Evolutionary conservation across 345 rosid genomes (phyloP).

Genomic region (Gossypium anomalum): DNA sequence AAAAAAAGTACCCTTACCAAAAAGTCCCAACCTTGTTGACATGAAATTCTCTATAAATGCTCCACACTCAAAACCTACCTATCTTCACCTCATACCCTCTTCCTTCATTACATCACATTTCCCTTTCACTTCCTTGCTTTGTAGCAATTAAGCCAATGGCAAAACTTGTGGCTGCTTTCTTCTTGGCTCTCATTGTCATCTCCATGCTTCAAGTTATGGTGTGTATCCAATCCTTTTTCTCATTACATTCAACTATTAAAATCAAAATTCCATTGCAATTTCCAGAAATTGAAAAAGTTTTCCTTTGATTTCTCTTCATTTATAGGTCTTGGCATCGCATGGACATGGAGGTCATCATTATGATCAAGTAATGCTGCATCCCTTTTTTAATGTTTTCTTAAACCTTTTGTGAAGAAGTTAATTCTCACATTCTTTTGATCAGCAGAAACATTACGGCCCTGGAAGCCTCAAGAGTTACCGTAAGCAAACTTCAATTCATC

Average conservation of each 20-base stretch:
- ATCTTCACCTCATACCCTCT: constrained; percentile 30
- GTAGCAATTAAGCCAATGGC: constrained; percentile 37
- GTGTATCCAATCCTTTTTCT: not conserved
- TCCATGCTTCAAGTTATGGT: constrained; percentile 58
- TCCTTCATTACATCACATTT: not conserved
- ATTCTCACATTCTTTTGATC: not conserved
- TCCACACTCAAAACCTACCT: constrained; percentile 6
- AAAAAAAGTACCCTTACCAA: not conserved
- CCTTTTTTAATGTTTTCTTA: too few species aligned
- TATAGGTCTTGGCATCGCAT: too few species aligned
- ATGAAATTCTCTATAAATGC: constrained; percentile 28
- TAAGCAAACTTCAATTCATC: too few species aligned
- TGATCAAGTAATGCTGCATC: too few species aligned
- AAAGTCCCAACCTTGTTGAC: not conserved
- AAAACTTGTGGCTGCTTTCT: constrained; percentile 24
- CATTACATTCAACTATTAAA: not conserved
- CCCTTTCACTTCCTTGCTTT: not conserved
- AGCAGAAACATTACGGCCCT: too few species aligned
- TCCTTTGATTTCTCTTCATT: too few species aligned
- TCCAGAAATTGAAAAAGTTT: too few species aligned
- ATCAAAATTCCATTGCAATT: not conserved
- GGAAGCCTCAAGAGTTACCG: too few species aligned
- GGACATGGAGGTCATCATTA: too few species aligned
- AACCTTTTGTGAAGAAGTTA: too few species aligned
- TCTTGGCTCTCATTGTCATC: too few species aligned